Conservation (phyloP, 306 rosid species). For the Rubus parviflorus region DNA sequence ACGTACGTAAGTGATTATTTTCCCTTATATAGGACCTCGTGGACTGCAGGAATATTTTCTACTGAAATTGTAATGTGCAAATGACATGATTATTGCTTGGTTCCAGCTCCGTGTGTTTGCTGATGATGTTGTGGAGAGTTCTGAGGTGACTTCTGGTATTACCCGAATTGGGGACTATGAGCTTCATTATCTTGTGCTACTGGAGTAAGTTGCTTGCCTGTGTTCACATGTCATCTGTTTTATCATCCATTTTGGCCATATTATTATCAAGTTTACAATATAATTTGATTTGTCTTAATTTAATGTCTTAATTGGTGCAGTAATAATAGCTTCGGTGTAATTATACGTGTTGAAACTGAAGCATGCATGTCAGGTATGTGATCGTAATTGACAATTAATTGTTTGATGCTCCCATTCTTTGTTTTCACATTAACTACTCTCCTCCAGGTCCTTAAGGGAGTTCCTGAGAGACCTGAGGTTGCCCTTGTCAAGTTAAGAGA, state of each 20-base stretch:
- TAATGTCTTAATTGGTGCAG: constrained; percentile 54
- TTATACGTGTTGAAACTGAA: constrained; percentile 94
- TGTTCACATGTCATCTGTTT: not conserved
- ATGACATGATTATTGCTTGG: constrained; percentile 26
- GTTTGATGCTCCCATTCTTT: not conserved
- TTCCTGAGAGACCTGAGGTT: constrained; percentile 88
- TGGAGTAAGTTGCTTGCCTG: constrained; percentile 61
- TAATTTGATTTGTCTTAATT: not conserved
- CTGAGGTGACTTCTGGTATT: constrained; percentile 93
- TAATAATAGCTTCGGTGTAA: constrained; percentile 85
- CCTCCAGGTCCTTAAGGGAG: constrained; percentile 89
- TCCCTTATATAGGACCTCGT: not conserved
- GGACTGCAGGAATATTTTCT: constrained; percentile 19
- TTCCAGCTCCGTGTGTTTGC: constrained; percentile 91
- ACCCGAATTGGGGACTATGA: constrained; percentile 93
- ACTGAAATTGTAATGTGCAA: constrained; percentile 14
- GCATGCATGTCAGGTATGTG: constrained; percentile 89
- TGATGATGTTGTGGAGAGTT: constrained; percentile 98
- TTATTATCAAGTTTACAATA: constrained; percentile 18
- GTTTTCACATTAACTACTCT: constrained; percentile 25
- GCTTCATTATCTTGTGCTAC: constrained; percentile 93
- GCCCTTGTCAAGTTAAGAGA: constrained; percentile 82
- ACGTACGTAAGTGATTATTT: constrained; percentile 65
- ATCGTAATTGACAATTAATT: constrained; percentile 4
- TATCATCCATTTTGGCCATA: not conserved